Evolutionary conservation across 1,139 yeast species (phyloP).

Genomic region (Saccharomyces pastorianus): DNA sequence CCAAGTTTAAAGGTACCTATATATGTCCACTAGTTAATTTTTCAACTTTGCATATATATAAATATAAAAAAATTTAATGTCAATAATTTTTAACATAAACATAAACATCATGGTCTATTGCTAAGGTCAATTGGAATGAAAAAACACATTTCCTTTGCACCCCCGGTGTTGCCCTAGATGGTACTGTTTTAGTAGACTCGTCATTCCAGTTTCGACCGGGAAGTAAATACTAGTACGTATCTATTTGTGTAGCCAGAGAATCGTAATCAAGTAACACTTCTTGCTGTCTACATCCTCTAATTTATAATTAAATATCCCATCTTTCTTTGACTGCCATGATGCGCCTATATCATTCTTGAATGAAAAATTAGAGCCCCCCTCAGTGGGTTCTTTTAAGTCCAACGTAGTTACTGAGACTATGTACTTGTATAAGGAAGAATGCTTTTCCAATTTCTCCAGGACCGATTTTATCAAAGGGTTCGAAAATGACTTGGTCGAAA

Average conservation of each 20-base stretch:
- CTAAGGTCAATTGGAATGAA: too few species aligned
- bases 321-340: slow-evolving; percentile 35
- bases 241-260: slow-evolving; percentile 26
- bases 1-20: not conserved
- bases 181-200: too few species aligned
- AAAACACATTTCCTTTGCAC: too few species aligned
- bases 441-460: slow-evolving; percentile 24
- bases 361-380: slow-evolving; percentile 12
- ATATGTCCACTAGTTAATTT: not conserved
- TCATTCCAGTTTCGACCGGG: too few species aligned
- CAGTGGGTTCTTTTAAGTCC: slow-evolving; percentile 10
- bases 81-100: too few species aligned
- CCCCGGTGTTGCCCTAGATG: too few species aligned
- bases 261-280: slow-evolving; percentile 17
- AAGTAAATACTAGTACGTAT: not conserved
- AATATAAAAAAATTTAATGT: not conserved
- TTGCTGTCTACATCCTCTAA: slow-evolving; percentile 7
- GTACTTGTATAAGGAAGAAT: slow-evolving; percentile 35
- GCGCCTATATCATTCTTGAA: slow-evolving; percentile 33
- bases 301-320: slow-evolving; percentile 32
- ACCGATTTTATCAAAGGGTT: slow-evolving; percentile 13
- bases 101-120: too few species aligned
- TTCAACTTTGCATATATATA: not conserved
- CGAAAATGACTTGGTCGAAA: slow-evolving; percentile 3
- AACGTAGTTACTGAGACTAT: slow-evolving; percentile 26